Base-by-base conservation (phyloP, 2,329 filamentous ascomycete species). In the Colletotrichum lentis region DNA sequence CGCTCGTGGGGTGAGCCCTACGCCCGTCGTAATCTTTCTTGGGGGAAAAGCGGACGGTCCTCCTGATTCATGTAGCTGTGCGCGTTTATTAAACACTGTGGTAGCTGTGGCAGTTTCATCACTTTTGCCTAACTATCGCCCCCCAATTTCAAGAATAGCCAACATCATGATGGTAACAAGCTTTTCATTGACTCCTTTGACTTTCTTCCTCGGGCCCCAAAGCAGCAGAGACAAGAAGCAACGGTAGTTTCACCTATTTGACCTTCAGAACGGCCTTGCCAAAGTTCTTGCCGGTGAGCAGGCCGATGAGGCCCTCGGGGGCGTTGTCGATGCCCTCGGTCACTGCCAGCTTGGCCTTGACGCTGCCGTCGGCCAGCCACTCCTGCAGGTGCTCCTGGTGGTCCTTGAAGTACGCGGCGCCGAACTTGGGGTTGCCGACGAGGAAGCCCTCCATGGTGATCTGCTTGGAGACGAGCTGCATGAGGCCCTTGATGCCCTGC, bases 191-290 rank as follows among this genome's bases (percentile, higher is more conserved):
- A 35, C 8, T 35, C 31, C 10, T 35, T n/a, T n/a, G n/a, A n/a
- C n/a, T n/a, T 35, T 35, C 8, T 10, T 10, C 31, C 3, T 35
- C 31, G 2, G 8, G 24, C 7, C 31, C 31, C 31, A 35, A 35
- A n/a, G n/a, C n/a, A n/a, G 31, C 31, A 35, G 31, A 10, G 31
- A 35, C 31, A 35, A n/a, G n/a, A n/a, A n/a, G n/a, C n/a, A n/a
- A n/a, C n/a, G n/a, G n/a, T n/a, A n/a, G n/a, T n/a, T 10, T 10
- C 31, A n/a, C 31, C 31, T 67, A 72, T 64, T 64, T 60, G 24
- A 86, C 77, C 83, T 92, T 91, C 73, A 96, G 75, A 20, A 96
- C 86, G 18, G 92, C 91, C 86, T 97, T 97, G 72, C 93, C 93
- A 80, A 94, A 92, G 82, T 96, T 96, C 79, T 91, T 86, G 54